Conservation (phyloP, 805 yeast species). For the Saturnispora saitoi region DNA sequence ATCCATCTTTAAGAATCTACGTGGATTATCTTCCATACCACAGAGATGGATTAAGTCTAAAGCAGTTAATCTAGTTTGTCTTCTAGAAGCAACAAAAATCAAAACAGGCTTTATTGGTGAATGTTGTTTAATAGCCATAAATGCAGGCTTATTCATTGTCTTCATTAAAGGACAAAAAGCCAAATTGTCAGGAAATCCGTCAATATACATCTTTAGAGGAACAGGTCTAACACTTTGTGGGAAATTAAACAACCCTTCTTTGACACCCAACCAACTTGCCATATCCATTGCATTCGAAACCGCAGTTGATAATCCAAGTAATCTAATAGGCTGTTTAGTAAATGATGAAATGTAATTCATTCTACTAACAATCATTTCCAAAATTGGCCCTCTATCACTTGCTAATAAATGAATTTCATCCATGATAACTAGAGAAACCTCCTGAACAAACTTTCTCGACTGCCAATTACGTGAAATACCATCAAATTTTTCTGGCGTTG, state of each 20-base stretch:
- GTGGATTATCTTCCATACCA: constrained; percentile 70
- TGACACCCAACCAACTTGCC: constrained; percentile 78
- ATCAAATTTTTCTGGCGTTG: constrained; percentile 83
- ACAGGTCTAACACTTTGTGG: constrained; percentile 80
- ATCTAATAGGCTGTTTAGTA: constrained; percentile 52
- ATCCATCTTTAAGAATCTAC: constrained; percentile 57
- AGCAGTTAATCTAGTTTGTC: constrained; percentile 77
- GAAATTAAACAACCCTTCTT: constrained; percentile 68
- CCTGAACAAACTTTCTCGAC: constrained; percentile 64
- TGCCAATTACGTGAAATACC: constrained; percentile 87
- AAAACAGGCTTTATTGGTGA: constrained; percentile 79
- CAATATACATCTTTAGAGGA: constrained; percentile 79
- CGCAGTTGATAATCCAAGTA: constrained; percentile 77
- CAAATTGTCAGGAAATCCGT: constrained; percentile 74
- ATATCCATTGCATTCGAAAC: constrained; percentile 79
- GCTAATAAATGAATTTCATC: constrained; percentile 81
- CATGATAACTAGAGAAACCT: constrained; percentile 70
- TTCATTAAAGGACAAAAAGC: constrained; percentile 82
- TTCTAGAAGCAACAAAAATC: constrained; percentile 76
- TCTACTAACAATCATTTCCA: constrained; percentile 84
- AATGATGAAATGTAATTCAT: constrained; percentile 63
- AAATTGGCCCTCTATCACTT: constrained; percentile 78
- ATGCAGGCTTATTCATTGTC: constrained; percentile 84
- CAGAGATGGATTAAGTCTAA: constrained; percentile 69
- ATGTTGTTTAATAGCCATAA: constrained; percentile 85